Percentiles rank a stretch among this genome's conserved stretches.
phyloP scores from a whole-genome alignment of 208 protist genomes.

The Acanthamoeba culbertsoni region DNA sequence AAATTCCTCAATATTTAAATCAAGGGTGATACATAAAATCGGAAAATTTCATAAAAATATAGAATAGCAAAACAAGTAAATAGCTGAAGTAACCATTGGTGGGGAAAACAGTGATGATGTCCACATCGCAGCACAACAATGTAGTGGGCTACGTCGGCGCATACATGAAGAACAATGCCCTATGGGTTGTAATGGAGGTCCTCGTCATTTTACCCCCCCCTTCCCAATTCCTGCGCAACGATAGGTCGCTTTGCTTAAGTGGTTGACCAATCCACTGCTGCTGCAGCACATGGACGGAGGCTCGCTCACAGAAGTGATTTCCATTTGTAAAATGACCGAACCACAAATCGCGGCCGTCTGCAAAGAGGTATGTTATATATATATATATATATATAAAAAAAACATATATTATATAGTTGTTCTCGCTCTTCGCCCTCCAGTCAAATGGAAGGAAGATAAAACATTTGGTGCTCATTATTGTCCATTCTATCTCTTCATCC shows the following conservation, averaged over 20 bases:
- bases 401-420: too few species aligned
- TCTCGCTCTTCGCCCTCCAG: too few species aligned
- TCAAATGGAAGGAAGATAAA: too few species aligned
- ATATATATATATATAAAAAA: too few species aligned
- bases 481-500: neutral
- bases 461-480: too few species aligned
- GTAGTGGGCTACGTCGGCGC: neutral
- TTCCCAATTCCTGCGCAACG: neutral
- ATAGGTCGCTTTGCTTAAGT: neutral
- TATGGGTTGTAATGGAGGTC: conserved; percentile 9
- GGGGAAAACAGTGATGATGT: neutral
- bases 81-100: too few species aligned
- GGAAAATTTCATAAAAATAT: too few species aligned
- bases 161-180: neutral
- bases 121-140: conserved; percentile 19
- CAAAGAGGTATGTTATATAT: conserved; percentile 53
- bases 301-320: conserved; percentile 30
- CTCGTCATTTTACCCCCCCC: too few species aligned
- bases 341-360: conserved; percentile 51
- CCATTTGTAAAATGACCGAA: conserved; percentile 38
- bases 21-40: too few species aligned
- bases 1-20: neutral
- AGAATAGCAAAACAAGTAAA: neutral
- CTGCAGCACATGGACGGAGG: conserved; percentile 47
- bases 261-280: too few species aligned